Conservation (phyloP, 2,329 filamentous ascomycete species). For the Didymella lethalis region DNA sequence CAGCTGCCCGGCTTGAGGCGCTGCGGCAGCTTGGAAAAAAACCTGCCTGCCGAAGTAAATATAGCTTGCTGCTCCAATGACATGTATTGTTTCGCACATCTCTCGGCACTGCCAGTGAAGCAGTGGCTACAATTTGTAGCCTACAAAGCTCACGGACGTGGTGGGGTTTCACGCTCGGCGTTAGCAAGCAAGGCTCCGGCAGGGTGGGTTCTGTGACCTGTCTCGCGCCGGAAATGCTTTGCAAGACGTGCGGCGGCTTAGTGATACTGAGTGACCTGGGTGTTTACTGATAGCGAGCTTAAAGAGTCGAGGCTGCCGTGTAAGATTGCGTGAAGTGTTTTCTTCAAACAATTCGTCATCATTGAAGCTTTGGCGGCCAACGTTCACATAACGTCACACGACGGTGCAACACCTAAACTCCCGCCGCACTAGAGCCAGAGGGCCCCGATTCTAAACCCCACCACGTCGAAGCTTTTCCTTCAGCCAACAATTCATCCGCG, state of each 20-base stretch:
- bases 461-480: conserved; percentile 46
- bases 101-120: conserved; percentile 22
- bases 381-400: conserved; percentile 30
- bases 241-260: conserved; percentile 43
- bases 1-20: conserved; percentile 20
- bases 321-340: conserved; percentile 27
- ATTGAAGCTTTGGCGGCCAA: conserved; percentile 31
- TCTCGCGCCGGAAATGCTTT: conserved; percentile 46
- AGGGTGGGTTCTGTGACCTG: conserved; percentile 26
- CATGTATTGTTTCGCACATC: conserved; percentile 13
- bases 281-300: conserved; percentile 29
- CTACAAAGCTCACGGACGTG: conserved; percentile 21
- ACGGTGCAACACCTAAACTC: conserved; percentile 36
- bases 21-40: conserved; percentile 33
- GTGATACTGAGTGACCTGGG: conserved; percentile 42
- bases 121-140: conserved; percentile 10
- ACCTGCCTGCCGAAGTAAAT: conserved; percentile 10
- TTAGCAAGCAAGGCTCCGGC: conserved; percentile 44
- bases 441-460: conserved; percentile 41
- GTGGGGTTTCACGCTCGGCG: conserved; percentile 42
- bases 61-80: conserved; percentile 5
- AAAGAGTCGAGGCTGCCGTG: conserved; percentile 31
- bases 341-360: conserved; percentile 29
- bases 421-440: conserved; percentile 34
- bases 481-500: conserved; percentile 39